Evolutionary conservation across 2,329 filamentous ascomycete species (phyloP).

Genomic region (Colletotrichum costaricense): DNA sequence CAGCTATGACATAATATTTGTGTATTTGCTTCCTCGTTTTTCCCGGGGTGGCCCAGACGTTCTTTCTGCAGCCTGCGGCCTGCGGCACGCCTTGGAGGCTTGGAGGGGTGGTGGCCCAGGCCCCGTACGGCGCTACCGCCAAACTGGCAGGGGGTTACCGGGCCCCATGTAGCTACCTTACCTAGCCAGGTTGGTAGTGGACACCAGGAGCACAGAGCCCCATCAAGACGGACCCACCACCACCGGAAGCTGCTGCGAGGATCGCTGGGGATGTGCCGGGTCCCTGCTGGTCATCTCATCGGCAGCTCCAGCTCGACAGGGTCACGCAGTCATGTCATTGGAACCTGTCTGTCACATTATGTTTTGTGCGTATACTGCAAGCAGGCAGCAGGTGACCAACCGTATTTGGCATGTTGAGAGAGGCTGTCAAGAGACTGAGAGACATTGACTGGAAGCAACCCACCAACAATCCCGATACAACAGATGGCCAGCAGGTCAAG

Average conservation of each 20-base stretch:
- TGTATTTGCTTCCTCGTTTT: not conserved
- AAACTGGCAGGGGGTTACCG: not conserved
- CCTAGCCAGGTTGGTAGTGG: not conserved
- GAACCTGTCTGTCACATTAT: not conserved
- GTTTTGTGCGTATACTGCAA: not conserved
- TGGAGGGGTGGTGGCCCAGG: constrained; percentile 15
- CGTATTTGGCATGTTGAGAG: too few species aligned
- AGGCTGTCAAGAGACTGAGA: not conserved
- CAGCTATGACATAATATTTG: constrained; percentile 34
- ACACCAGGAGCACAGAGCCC: not conserved
- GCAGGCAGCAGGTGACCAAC: not conserved
- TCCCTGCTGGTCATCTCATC: constrained; percentile 6
- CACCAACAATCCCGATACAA: not conserved
- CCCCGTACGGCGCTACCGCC: constrained; percentile 10
- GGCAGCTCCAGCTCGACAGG: constrained; percentile 11
- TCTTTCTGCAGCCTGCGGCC: not conserved
- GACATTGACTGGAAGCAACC: not conserved
- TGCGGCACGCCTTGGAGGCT: too few species aligned
- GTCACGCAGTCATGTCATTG: not conserved
- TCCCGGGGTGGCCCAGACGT: not conserved
- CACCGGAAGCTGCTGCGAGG: constrained; percentile 33
- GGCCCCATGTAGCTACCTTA: not conserved
- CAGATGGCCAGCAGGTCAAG: not conserved
- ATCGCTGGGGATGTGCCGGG: constrained; percentile 31
- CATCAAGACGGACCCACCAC: constrained; percentile 15